Conservation (phyloP, 306 rosid species). For the Crotalaria pallida region DNA sequence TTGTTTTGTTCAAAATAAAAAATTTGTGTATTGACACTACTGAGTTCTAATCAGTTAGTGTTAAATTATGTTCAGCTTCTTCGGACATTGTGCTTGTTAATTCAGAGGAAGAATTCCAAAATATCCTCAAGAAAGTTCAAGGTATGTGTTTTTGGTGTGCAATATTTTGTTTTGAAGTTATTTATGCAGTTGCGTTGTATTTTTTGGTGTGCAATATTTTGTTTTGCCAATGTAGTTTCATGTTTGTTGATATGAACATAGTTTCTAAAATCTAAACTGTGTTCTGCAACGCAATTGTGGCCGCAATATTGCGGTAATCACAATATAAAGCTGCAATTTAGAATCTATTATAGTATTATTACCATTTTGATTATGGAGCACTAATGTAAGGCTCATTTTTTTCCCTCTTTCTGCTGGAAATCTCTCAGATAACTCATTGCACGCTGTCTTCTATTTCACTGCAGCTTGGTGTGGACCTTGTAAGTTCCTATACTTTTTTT, state of each 20-base stretch:
- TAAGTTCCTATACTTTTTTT: conserved; percentile 37
- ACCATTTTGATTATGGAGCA: neutral
- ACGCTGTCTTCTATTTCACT: conserved; percentile 77
- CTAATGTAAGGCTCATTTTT: neutral
- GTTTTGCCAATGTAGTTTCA: neutral
- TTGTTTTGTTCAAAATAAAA: too few relatives aligned
- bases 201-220: neutral
- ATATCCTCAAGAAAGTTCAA: conserved; percentile 39
- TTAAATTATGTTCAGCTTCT: conserved; percentile 37
- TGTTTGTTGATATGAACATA: neutral
- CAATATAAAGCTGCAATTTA: too few relatives aligned
- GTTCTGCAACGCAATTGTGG: too few relatives aligned
- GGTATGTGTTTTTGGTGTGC: conserved; percentile 20
- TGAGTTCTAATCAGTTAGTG: neutral
- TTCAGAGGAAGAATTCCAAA: conserved; percentile 51
- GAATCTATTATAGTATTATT: too few relatives aligned
- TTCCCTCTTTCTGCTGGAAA: conserved; percentile 7
- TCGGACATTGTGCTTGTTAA: conserved; percentile 46
- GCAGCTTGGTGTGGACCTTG: conserved; percentile 95
- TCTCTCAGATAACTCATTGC: conserved; percentile 51
- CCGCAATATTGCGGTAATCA: too few relatives aligned
- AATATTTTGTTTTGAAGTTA: neutral
- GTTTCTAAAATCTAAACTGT: too few relatives aligned
- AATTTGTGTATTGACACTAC: neutral
- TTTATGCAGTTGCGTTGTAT: neutral